Conservation (phyloP, 139 green algal species). For the Raphidocelis subcapitata region DNA sequence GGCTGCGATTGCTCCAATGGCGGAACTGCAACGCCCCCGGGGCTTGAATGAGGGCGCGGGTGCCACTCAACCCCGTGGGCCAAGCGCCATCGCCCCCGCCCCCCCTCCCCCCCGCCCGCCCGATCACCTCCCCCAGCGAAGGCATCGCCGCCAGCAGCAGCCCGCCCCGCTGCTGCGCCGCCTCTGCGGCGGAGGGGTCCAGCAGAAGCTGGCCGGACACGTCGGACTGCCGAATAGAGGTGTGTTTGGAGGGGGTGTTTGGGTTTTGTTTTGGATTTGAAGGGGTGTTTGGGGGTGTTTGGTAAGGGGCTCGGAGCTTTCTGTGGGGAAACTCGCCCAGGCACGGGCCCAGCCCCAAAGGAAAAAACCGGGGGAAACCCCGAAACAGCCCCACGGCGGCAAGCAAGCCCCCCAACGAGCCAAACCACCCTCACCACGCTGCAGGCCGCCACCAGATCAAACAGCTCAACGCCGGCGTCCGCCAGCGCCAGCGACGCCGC, state of each 20-base stretch:
- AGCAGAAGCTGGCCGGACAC: slow-evolving; percentile 52
- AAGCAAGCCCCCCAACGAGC: not conserved
- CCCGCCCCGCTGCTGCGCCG: slow-evolving; percentile 23
- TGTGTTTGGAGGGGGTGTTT: too few relatives aligned
- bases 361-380: slow-evolving; percentile 11
- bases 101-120: slow-evolving; percentile 6
- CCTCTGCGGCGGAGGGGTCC: slow-evolving; percentile 56
- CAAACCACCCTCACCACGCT: slow-evolving; percentile 32
- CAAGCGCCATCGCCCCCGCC: not conserved
- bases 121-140: not conserved
- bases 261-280: too few relatives aligned
- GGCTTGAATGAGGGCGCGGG: not conserved
- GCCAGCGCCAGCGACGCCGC: slow-evolving; percentile 1
- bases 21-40: slow-evolving; percentile 53
- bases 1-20: slow-evolving; percentile 37
- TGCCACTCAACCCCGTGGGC: not conserved
- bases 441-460: slow-evolving; percentile 58
- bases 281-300: too few relatives aligned
- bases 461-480: slow-evolving; percentile 31
- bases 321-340: too few relatives aligned
- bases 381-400: not conserved
- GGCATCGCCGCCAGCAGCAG: not conserved
- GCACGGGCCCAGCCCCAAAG: not conserved
- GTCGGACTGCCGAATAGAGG: slow-evolving; percentile 24
- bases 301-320: too few relatives aligned